A percentile compares a stretch with the other conserved stretches of the same genome.
phyloP scores from a whole-genome alignment of 1,284 basidiomycete genomes.

The Boletus smithii region DNA sequence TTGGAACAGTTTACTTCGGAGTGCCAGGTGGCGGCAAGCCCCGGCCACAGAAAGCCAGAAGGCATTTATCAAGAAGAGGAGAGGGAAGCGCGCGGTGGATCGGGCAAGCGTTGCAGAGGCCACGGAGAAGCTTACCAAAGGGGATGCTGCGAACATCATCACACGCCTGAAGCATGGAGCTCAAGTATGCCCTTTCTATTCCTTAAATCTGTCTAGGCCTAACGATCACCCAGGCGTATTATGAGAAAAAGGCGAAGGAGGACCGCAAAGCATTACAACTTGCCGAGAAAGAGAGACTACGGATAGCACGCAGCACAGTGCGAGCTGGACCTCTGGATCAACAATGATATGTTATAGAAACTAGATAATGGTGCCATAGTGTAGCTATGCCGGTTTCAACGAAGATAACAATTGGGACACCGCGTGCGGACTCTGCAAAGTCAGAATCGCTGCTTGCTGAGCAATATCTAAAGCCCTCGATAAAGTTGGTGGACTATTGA shows the following conservation, averaged over 20 bases:
- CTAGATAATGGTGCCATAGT: background rate
- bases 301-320: constrained; percentile 53
- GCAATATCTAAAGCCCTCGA: constrained; percentile 46
- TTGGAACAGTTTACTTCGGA: constrained; percentile 52
- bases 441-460: constrained; percentile 64
- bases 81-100: constrained; percentile 38
- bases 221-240: constrained; percentile 44
- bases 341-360: constrained; percentile 9
- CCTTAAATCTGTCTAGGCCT: constrained; percentile 1
- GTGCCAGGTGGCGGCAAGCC: constrained; percentile 70
- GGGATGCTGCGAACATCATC: constrained; percentile 76
- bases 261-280: constrained; percentile 36
- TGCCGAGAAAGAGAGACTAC: constrained; percentile 44
- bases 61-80: constrained; percentile 57
- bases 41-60: constrained; percentile 70
- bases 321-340: constrained; percentile 52
- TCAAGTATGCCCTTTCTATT: constrained; percentile 41
- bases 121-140: constrained; percentile 60
- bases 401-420: constrained; percentile 61
- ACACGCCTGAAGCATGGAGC: constrained; percentile 76
- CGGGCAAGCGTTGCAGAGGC: constrained; percentile 24
- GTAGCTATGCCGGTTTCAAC: constrained; percentile 15
- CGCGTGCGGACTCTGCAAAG: constrained; percentile 57
- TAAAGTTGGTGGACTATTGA: constrained; percentile 45
- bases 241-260: constrained; percentile 51